Percentiles rank a stretch among this genome's conserved stretches.
Conservation (phyloP, 2,329 filamentous ascomycete species). For the Dactylellina leptospora region DNA sequence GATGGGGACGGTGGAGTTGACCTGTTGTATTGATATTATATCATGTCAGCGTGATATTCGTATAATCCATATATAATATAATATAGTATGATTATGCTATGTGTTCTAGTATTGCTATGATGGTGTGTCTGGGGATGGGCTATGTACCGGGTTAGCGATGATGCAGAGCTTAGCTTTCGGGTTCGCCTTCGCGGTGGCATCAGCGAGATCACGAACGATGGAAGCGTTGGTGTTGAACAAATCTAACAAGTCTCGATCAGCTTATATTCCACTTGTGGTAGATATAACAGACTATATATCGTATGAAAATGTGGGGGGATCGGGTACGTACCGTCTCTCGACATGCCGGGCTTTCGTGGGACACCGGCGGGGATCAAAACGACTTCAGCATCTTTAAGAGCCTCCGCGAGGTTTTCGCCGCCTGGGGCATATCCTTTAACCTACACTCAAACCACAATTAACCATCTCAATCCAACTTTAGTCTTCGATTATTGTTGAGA, state of each 20-base stretch:
- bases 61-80: constrained; percentile 13
- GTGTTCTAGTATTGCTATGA: no score
- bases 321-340: constrained; percentile 77
- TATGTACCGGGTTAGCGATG: constrained; percentile 91
- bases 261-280: not conserved
- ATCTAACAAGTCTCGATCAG: constrained; percentile 64
- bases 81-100: not conserved
- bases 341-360: constrained; percentile 99
- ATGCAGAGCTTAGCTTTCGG: constrained; percentile 95
- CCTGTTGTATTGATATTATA: constrained; percentile 63
- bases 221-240: constrained; percentile 99
- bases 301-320: not conserved
- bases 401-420: constrained; percentile 76
- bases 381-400: constrained; percentile 87
- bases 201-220: constrained; percentile 97
- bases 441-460: constrained; percentile 57
- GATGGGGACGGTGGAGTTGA: constrained; percentile 99
- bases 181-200: constrained; percentile 85
- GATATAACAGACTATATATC: no score
- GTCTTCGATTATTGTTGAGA: constrained; percentile 41
- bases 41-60: not conserved
- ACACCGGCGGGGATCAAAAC: constrained; percentile 98
- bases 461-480: not conserved
- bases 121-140: not conserved
- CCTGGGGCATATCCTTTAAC: constrained; percentile 89